These are phyloP conservation scores for Cryphonectria japonica DNA, from an alignment of 2,329 filamentous ascomycete species.

Conservation along the genomic window DNA sequence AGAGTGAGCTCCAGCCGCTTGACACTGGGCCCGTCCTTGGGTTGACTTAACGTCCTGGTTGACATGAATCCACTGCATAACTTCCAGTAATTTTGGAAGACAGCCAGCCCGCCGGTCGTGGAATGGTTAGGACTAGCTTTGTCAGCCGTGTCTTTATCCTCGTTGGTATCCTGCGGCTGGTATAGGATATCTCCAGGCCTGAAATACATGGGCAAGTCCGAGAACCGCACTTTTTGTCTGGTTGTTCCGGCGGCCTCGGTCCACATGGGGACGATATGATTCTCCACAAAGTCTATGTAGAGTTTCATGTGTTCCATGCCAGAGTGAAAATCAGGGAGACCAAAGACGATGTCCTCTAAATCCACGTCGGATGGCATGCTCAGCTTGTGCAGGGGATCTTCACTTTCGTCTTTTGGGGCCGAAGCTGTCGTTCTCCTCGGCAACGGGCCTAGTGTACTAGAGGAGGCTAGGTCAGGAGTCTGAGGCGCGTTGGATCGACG, in stretches of 20 bases:
- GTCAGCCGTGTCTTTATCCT: background rate
- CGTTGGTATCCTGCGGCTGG: background rate
- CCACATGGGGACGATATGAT: conserved; percentile 19
- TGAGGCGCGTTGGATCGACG: background rate
- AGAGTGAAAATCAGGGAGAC: background rate
- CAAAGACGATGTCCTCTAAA: background rate
- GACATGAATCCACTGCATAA: background rate
- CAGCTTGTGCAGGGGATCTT: background rate
- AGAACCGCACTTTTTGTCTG: conserved; percentile 15
- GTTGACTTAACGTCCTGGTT: background rate
- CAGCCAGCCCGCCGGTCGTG: background rate
- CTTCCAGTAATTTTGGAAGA: background rate
- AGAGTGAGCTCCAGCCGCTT: background rate
- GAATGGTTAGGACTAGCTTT: background rate
- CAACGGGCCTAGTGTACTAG: background rate
- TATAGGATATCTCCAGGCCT: conserved; percentile 4
- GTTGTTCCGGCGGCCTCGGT: conserved; percentile 4
- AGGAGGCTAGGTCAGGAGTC: background rate
- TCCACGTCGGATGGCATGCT: background rate
- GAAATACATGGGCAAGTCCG: conserved; percentile 21
- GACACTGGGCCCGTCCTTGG: background rate
- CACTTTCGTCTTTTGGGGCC: background rate
- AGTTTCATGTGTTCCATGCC: background rate
- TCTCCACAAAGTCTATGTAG: conserved; percentile 19
- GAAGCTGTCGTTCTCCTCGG: background rate